Percentiles rank a stretch among this genome's conserved stretches.
phyloP scores from a whole-genome alignment of 2,329 filamentous ascomycete genomes.

The Helicocarpus griseus region DNA sequence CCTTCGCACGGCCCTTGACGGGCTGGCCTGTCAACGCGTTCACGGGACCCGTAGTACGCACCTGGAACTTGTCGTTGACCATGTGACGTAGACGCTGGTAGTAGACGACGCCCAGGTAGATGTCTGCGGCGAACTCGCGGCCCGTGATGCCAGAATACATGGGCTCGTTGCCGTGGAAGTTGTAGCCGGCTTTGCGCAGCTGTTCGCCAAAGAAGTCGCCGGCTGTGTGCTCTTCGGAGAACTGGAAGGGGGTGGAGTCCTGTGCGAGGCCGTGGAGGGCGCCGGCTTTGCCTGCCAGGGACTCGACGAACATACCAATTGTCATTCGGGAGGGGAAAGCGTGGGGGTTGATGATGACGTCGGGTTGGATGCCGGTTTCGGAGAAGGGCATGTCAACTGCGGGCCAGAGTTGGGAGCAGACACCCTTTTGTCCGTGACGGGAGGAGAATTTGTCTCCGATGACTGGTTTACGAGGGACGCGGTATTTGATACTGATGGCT shows the following conservation, averaged over 20 bases:
- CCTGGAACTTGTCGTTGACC: conserved; percentile 99
- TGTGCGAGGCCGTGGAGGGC: conserved; percentile 92
- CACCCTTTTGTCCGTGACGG: conserved; percentile 96
- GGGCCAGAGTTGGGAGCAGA: conserved; percentile 92
- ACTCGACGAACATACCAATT: conserved; percentile 98
- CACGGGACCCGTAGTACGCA: conserved; percentile 87
- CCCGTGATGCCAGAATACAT: conserved; percentile 98
- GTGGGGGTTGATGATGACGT: conserved; percentile 98
- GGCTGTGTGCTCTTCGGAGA: conserved; percentile 84
- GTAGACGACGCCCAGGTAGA: conserved; percentile 94
- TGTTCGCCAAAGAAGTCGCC: conserved; percentile 94
- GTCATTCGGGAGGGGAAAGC: conserved; percentile 99
- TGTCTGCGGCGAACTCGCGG: conserved; percentile 85
- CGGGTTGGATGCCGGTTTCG: conserved; percentile 90
- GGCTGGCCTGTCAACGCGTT: conserved; percentile 87
- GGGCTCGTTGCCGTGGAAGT: conserved; percentile 96
- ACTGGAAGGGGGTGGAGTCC: conserved; percentile 90
- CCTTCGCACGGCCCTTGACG: conserved; percentile 92
- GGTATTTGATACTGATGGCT: conserved; percentile 83
- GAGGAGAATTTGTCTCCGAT: conserved; percentile 99
- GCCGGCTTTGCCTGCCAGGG: conserved; percentile 87
- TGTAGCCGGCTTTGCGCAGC: conserved; percentile 88
- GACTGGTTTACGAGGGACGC: conserved; percentile 77
- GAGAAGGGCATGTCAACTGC: conserved; percentile 91
- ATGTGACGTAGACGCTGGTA: conserved; percentile 98